Base-by-base conservation (phyloP, 1,284 basidiomycete genomes). In the Apiotrichum brassicae region DNA sequence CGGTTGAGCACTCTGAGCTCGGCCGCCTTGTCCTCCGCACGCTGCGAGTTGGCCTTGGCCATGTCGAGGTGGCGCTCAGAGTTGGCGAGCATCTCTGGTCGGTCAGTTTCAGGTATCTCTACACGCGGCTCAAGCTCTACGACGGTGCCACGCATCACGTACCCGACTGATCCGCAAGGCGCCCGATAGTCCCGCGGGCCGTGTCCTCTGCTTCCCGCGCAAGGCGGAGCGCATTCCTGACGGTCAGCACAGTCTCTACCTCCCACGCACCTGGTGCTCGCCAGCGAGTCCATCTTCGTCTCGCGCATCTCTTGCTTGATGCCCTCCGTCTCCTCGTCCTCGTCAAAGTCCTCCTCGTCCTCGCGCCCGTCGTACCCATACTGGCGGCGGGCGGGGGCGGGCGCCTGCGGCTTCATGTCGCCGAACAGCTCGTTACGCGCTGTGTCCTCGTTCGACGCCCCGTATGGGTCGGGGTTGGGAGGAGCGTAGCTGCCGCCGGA, bases 181-280 rank as follows among this genome's bases (percentile, higher is more conserved):
- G 87, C 57, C 76, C 76, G 38, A 98, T 74, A 13, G 94, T 99
- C 58, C 84, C 85, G 48, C 86, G 77, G 20, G 90, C 95, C 7
- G 88, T 95, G 73, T 99, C 95, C 72, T 97, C 94, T 1, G 94
- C 91, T 72, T 98, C 91, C 14, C 87, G 79, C 20, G 93, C 94
- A 67, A 97, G 79, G 43, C 91, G 81, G 43, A 99, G 78, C 3
- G 94, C 93, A 73, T 98, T 97, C 48, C 73, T 72, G 34, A 13
- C 6, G 6, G 47, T 32, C 30, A 46, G 53, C 20, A 18, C 16
- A 16, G 30, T 20, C 48, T 2, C 11, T 16, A 22, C 19, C 16
- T 28, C 6, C 24, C 8, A 59, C 70, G 43, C 40, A 72, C 61
- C 93, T 79, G 1, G 92, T 90, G 22, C 86, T 87, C 51, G 84